Percentiles rank a stretch among this genome's conserved stretches.
Evolutionary conservation across 768 basidiomycete genomes (phyloP).

Genomic region (Boletus edulis): DNA sequence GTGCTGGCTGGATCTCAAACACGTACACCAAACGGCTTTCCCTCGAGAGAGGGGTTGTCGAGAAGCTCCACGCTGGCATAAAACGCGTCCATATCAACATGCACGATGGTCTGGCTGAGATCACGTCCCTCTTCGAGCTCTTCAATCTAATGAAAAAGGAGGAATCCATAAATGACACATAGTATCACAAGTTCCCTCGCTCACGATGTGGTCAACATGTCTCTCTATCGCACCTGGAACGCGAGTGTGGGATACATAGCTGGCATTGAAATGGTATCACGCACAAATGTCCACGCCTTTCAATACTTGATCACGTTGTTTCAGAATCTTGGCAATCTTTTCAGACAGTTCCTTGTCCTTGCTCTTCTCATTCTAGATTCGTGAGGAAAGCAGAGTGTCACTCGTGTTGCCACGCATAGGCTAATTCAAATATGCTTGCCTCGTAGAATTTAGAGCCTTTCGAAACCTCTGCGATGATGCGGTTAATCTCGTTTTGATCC

Average conservation of each 20-base stretch:
- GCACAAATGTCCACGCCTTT: conserved; percentile 56
- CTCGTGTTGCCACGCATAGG: background rate
- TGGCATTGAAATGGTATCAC: conserved; percentile 14
- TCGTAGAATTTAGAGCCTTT: conserved; percentile 94
- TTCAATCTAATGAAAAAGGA: conserved; percentile 39
- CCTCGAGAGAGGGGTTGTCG: conserved; percentile 57
- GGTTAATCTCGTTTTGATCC: conserved; percentile 83
- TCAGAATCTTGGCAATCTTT: conserved; percentile 68
- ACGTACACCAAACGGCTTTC: conserved; percentile 72
- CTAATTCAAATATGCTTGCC: conserved; percentile 37
- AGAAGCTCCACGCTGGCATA: conserved; percentile 79
- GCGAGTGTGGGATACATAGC: background rate
- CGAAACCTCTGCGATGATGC: conserved; percentile 84
- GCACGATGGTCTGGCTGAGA: conserved; percentile 80
- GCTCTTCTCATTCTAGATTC: conserved; percentile 74
- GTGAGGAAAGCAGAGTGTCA: background rate
- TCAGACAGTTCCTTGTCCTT: conserved; percentile 84
- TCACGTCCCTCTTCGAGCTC: conserved; percentile 78
- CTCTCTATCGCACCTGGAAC: conserved; percentile 56
- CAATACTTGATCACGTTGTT: conserved; percentile 56
- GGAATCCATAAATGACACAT: background rate
- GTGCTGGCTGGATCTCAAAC: background rate
- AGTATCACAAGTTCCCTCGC: conserved; percentile 20
- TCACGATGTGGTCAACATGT: conserved; percentile 67
- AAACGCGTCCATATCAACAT: conserved; percentile 97